These are phyloP conservation scores for Saccharomyces hybrid DNA, from an alignment of 1,139 yeast genomes.

Conservation along the genomic window DNA sequence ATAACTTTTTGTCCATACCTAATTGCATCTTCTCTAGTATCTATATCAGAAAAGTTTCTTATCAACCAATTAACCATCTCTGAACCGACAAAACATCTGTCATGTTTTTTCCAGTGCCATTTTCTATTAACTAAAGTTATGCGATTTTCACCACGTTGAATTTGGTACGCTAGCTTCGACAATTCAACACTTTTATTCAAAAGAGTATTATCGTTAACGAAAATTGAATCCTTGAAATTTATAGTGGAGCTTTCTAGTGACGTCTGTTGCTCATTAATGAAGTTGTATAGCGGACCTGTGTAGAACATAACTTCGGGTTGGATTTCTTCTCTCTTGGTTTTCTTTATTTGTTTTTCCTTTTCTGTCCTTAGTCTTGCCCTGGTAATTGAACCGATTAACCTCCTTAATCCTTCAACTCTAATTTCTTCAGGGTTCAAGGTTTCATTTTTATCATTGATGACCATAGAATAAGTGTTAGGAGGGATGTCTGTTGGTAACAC, in stretches of 20 bases:
- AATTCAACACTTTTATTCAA: constrained; percentile 38
- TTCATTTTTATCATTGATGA: constrained; percentile 45
- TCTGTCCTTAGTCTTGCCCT: constrained; percentile 45
- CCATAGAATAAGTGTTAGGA: constrained; percentile 36
- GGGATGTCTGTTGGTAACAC: constrained; percentile 69
- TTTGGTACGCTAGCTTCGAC: constrained; percentile 49
- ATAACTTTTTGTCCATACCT: constrained; percentile 62
- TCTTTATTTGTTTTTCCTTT: constrained; percentile 35
- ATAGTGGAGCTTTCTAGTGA: constrained; percentile 14
- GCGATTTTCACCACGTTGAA: constrained; percentile 53
- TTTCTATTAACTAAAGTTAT: constrained; percentile 62
- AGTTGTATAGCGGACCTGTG: constrained; percentile 75
- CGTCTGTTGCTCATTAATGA: constrained; percentile 42
- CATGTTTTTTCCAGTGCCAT: constrained; percentile 84
- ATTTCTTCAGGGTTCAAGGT: constrained; percentile 71
- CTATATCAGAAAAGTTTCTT: constrained; percentile 69
- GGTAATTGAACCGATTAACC: constrained; percentile 59
- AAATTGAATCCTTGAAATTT: constrained; percentile 32
- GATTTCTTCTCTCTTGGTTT: constrained; percentile 41
- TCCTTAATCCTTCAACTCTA: constrained; percentile 76
- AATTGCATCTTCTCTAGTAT: constrained; percentile 74
- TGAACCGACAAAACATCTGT: constrained; percentile 74
- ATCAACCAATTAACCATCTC: constrained; percentile 82
- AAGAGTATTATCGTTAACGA: constrained; percentile 29
- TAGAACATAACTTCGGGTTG: constrained; percentile 76